Conservation (phyloP, 106 monocot species). For the Phalaenopsis aphrodite region DNA sequence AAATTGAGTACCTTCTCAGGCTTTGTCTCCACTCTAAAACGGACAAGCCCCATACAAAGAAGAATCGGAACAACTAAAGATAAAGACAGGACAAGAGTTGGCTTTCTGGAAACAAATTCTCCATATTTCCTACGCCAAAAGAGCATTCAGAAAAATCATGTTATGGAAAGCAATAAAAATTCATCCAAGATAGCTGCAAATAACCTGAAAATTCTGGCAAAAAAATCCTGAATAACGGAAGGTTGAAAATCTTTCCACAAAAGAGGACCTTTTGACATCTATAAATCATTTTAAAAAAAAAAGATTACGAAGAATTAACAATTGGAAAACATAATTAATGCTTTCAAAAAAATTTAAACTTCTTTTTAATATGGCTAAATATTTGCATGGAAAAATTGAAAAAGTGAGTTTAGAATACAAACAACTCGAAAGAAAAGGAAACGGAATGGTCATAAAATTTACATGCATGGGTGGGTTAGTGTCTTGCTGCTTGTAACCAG, state of each 20-base stretch:
- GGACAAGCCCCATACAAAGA: constrained; percentile 61
- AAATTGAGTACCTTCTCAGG: constrained; percentile 76
- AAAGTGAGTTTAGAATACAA: neutral
- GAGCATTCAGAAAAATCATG: neutral
- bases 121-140: constrained; percentile 65
- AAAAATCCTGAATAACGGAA: constrained; percentile 54
- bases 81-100: constrained; percentile 51
- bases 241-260: constrained; percentile 18
- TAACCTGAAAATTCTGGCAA: constrained; percentile 80
- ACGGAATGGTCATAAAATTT: neutral
- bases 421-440: neutral
- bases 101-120: constrained; percentile 56
- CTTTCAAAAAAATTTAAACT: neutral
- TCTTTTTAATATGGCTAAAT: neutral
- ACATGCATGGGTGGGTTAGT: constrained; percentile 30
- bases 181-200: neutral
- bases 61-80: constrained; percentile 76
- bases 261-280: constrained; percentile 9
- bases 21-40: constrained; percentile 77
- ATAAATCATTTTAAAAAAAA: neutral
- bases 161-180: neutral
- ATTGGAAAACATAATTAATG: neutral
- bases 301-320: neutral
- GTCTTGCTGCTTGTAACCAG: constrained; percentile 29
- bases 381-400: neutral